These are phyloP conservation scores for Spirogloea muscicola DNA, from an alignment of 139 green algal species.

Conservation along the genomic window DNA sequence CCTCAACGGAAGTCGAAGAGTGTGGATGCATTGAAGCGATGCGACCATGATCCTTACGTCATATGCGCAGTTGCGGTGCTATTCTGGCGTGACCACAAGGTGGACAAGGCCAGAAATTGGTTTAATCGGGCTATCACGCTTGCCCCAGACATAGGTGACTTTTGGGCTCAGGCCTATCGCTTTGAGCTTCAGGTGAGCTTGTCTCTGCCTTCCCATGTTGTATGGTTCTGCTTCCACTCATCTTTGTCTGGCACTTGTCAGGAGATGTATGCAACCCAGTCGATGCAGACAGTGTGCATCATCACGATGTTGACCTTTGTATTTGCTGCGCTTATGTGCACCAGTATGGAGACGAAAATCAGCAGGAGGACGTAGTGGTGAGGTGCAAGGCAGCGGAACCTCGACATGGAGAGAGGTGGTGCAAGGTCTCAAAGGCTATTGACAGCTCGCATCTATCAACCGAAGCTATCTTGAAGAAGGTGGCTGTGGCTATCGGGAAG, in stretches of 20 bases:
- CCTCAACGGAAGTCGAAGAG: conserved; percentile 72
- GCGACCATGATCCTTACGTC: conserved; percentile 81
- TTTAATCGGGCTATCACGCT: conserved; percentile 78
- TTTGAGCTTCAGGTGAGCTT: no score
- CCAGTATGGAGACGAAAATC: conserved; percentile 40
- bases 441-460: conserved; percentile 67
- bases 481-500: conserved; percentile 61
- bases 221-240: no score
- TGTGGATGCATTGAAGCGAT: conserved; percentile 90
- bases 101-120: conserved; percentile 87
- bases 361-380: conserved; percentile 21
- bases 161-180: conserved; percentile 80
- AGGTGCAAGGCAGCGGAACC: conserved; percentile 63
- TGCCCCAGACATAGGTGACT: conserved; percentile 81
- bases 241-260: no score
- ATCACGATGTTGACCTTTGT: no score
- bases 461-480: conserved; percentile 72
- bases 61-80: conserved; percentile 77
- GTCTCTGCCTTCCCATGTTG: no score
- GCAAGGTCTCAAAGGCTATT: conserved; percentile 70
- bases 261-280: no score
- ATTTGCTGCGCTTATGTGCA: no score
- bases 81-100: conserved; percentile 89
- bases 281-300: no score
- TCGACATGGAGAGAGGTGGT: conserved; percentile 87